Conservation (phyloP, 1,284 basidiomycete genomes). For the Ganoderma lingzhi region DNA sequence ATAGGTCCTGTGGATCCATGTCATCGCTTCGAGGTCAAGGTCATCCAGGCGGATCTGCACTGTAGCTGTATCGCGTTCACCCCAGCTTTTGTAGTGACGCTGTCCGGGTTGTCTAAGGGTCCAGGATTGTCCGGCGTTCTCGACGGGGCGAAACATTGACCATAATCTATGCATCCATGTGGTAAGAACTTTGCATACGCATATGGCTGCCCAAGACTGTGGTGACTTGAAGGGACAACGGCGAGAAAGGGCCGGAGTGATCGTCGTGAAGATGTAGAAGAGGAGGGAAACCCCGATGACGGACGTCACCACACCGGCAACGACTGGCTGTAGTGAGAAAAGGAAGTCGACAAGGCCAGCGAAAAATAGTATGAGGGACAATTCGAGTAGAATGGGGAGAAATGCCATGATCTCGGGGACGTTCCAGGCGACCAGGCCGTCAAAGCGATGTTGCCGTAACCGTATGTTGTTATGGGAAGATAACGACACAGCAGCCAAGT, state of each 20-base stretch:
- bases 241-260: slow-evolving; percentile 33
- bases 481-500: slow-evolving; percentile 24
- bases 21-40: slow-evolving; percentile 30
- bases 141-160: not conserved
- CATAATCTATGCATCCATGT: not conserved
- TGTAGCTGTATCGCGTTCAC: slow-evolving; percentile 29
- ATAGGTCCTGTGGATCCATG: slow-evolving; percentile 25
- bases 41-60: slow-evolving; percentile 2
- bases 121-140: not conserved
- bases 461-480: slow-evolving; percentile 30
- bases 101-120: not conserved
- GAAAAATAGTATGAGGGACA: slow-evolving; percentile 38
- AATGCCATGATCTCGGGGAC: slow-evolving; percentile 37
- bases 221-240: slow-evolving; percentile 41
- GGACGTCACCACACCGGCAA: slow-evolving; percentile 32
- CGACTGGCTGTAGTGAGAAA: slow-evolving; percentile 31
- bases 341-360: slow-evolving; percentile 38
- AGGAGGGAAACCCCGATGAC: slow-evolving; percentile 30
- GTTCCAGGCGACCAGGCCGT: slow-evolving; percentile 38
- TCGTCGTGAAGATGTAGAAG: slow-evolving; percentile 32
- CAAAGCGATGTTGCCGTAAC: slow-evolving; percentile 38
- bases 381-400: slow-evolving; percentile 40
- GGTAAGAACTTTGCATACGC: slow-evolving; percentile 8
- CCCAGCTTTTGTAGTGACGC: slow-evolving; percentile 24
- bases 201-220: slow-evolving; percentile 34